Percentiles rank a stretch among this genome's conserved stretches.
Conservation (phyloP, 768 basidiomycete genomes). For the Kwoniella sp. region DNA sequence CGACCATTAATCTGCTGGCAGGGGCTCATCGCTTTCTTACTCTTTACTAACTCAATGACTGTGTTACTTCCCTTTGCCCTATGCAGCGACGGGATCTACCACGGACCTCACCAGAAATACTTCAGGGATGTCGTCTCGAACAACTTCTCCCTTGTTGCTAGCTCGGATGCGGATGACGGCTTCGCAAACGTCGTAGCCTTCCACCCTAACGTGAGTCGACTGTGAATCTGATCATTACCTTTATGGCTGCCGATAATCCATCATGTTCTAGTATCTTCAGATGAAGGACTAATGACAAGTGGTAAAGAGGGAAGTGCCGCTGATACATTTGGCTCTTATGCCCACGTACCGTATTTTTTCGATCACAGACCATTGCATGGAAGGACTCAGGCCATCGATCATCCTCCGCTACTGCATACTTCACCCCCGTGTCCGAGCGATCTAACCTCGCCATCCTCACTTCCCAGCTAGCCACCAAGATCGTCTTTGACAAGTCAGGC, state of each 20-base stretch:
- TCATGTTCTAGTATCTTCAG: too few species aligned
- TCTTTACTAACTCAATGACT: neutral
- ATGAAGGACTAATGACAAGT: too few species aligned
- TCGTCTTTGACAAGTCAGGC: conserved; percentile 9
- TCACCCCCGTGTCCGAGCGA: conserved; percentile 59
- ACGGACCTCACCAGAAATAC: conserved; percentile 62
- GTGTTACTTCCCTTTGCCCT: too few species aligned
- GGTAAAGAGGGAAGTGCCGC: too few species aligned
- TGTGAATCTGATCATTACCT: too few species aligned
- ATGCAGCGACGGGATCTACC: conserved; percentile 59
- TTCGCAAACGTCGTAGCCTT: conserved; percentile 64
- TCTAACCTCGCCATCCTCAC: conserved; percentile 62
- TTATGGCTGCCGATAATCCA: too few species aligned
- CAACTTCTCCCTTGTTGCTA: conserved; percentile 48
- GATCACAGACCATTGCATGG: conserved; percentile 58
- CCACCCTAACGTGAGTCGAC: conserved; percentile 59
- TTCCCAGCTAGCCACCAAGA: conserved; percentile 29
- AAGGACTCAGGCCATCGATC: conserved; percentile 62
- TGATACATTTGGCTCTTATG: too few species aligned
- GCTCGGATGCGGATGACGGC: conserved; percentile 63
- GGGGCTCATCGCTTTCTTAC: too few species aligned
- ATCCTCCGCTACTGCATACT: conserved; percentile 63
- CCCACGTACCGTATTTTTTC: neutral
- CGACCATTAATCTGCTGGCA: neutral
- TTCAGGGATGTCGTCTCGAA: conserved; percentile 62